phyloP scores from a whole-genome alignment of 2,329 filamentous ascomycete genomes.

The Penicillium griseofulvum region DNA sequence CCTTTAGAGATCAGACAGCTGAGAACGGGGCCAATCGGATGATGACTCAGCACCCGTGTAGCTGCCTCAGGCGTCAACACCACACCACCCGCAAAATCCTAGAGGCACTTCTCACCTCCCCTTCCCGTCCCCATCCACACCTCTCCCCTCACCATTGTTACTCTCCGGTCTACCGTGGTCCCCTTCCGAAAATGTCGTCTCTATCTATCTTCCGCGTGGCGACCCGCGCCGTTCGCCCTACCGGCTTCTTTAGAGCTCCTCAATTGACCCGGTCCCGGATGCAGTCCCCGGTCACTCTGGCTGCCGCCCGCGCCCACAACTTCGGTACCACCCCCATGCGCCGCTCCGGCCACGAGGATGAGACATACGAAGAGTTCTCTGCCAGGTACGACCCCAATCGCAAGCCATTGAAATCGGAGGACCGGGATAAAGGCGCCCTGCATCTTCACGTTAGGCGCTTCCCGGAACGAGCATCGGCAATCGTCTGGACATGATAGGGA shows the following conservation, averaged over 20 bases:
- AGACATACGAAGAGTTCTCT: constrained; percentile 99
- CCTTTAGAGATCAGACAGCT: constrained; percentile 23
- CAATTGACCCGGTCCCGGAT: constrained; percentile 59
- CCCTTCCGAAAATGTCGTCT: constrained; percentile 58
- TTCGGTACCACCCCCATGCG: constrained; percentile 56
- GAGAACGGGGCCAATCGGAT: constrained; percentile 16
- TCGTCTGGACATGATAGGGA: constrained; percentile 14
- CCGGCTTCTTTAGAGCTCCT: constrained; percentile 62
- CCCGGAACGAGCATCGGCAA: constrained; percentile 10
- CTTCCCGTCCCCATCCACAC: constrained; percentile 21
- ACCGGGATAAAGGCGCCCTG: constrained; percentile 8
- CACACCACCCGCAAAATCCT: constrained; percentile 43
- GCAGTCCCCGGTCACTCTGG: constrained; percentile 54
- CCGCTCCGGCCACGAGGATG: constrained; percentile 72
- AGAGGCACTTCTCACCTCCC: constrained; percentile 27
- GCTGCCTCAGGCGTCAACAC: constrained; percentile 29
- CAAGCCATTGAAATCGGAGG: constrained; percentile 25
- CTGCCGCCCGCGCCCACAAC: constrained; percentile 63
- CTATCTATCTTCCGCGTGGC: constrained; percentile 68
- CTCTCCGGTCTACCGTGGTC: constrained; percentile 20
- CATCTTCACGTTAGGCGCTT: constrained; percentile 12
- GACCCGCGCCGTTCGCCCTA: constrained; percentile 61
- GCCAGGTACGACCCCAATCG: constrained; percentile 67
- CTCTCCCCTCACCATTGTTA: constrained; percentile 23
- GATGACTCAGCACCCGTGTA: constrained; percentile 19